phyloP scores from a whole-genome alignment of 176 grass and related monocot genomes.

The Triticum urartu region DNA sequence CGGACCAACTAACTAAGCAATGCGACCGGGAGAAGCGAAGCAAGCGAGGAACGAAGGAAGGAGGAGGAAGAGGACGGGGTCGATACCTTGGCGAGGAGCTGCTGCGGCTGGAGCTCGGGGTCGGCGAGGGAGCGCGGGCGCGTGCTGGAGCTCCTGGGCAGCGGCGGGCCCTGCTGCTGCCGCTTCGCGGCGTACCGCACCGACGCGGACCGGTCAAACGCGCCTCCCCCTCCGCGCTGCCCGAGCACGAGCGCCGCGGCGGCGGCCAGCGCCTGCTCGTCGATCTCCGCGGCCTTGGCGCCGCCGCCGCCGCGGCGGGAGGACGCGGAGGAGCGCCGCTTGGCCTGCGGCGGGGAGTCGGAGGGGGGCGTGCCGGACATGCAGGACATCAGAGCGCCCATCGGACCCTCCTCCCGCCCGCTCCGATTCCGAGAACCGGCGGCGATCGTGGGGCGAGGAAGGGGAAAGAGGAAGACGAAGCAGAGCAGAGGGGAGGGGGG shows the following conservation, averaged over 20 bases:
- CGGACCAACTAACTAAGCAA: constrained; percentile 23
- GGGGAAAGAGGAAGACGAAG: background rate
- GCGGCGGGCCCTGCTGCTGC: constrained; percentile 49
- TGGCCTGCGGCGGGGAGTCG: constrained; percentile 29
- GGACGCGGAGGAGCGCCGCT: constrained; percentile 36
- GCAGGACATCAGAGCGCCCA: constrained; percentile 78
- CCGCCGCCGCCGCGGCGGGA: constrained; percentile 23
- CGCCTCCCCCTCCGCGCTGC: constrained; percentile 29
- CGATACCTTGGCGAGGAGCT: constrained; percentile 75
- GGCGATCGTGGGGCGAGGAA: background rate
- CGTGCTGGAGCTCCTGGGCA: constrained; percentile 86
- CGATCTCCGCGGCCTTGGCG: constrained; percentile 50
- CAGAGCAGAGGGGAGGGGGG: too few species aligned
- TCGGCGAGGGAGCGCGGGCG: constrained; percentile 73
- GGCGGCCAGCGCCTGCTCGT: constrained; percentile 81
- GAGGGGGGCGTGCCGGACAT: constrained; percentile 34
- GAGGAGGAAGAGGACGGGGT: background rate
- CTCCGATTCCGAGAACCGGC: background rate
- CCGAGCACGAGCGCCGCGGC: constrained; percentile 67
- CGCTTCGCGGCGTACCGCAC: constrained; percentile 58
- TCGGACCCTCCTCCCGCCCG: constrained; percentile 1
- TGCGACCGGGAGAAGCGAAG: constrained; percentile 2
- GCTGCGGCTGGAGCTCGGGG: constrained; percentile 73
- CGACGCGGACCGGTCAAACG: constrained; percentile 82
- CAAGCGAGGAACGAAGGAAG: background rate